phyloP scores from a whole-genome alignment of 164 flowering plant species.

The Aristolochia contorta region DNA sequence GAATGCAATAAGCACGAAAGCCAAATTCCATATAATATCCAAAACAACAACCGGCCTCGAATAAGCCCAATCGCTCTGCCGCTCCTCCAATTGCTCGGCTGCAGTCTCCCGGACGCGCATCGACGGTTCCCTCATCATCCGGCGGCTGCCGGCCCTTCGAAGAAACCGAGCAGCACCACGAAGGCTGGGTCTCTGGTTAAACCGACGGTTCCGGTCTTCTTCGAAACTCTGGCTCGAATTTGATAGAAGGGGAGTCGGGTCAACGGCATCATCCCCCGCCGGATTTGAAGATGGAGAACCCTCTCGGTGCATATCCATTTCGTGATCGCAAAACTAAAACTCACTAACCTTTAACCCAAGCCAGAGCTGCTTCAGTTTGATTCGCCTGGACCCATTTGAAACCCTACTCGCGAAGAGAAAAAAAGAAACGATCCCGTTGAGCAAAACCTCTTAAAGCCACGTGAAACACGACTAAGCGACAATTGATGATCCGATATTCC shows the following conservation, averaged over 20 bases:
- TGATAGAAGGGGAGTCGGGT: constrained; percentile 36
- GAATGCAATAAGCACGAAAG: constrained; percentile 29
- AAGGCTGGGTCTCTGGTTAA: constrained; percentile 37
- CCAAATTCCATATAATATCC: constrained; percentile 43
- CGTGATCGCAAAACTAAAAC: not conserved
- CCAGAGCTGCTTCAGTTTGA: too few species aligned
- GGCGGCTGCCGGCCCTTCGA: constrained; percentile 37
- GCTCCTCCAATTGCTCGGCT: constrained; percentile 51
- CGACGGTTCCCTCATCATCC: constrained; percentile 52
- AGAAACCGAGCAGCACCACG: constrained; percentile 42
- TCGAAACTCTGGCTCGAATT: constrained; percentile 11
- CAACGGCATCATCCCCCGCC: constrained; percentile 12
- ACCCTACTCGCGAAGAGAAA: too few species aligned
- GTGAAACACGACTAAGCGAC: too few species aligned
- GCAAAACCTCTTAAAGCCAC: too few species aligned
- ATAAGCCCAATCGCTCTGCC: constrained; percentile 56
- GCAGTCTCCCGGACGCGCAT: constrained; percentile 46
- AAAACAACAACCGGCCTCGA: constrained; percentile 48
- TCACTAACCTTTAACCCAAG: too few species aligned
- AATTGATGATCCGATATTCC: too few species aligned
- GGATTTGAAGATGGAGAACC: constrained; percentile 7
- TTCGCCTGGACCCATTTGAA: too few species aligned
- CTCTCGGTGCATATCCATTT: constrained; percentile 2
- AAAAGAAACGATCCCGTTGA: too few species aligned
- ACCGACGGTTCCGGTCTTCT: constrained; percentile 25